Evolutionary conservation across 2,329 filamentous ascomycete genomes (phyloP).

Genomic region (Claviceps monticola): DNA sequence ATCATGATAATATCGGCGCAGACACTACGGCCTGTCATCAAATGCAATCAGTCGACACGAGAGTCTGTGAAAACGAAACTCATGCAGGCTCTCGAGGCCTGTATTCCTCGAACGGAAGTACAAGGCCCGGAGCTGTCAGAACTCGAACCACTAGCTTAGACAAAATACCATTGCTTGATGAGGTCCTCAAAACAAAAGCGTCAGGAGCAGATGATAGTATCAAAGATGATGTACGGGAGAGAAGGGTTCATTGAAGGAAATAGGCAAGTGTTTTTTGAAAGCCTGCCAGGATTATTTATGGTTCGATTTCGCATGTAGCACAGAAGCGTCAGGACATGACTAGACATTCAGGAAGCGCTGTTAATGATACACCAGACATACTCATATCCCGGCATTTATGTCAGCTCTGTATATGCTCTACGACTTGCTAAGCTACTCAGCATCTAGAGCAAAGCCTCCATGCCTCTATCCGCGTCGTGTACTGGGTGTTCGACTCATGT

Average conservation of each 20-base stretch:
- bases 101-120: conserved; percentile 5
- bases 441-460: not conserved
- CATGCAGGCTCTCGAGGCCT: not conserved
- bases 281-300: not conserved
- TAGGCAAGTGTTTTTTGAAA: not conserved
- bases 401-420: not conserved
- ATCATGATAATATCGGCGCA: conserved; percentile 11
- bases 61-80: not conserved
- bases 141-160: conserved; percentile 27
- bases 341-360: not conserved
- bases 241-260: conserved; percentile 21
- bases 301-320: not conserved
- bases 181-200: conserved; percentile 19
- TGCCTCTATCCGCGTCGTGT: not conserved
- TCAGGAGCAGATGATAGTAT: conserved; percentile 31
- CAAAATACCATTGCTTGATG: conserved; percentile 43
- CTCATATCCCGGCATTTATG: not conserved
- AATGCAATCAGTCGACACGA: conserved; percentile 8
- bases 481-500: not conserved
- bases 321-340: not conserved
- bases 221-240: conserved; percentile 33
- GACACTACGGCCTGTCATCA: conserved; percentile 6
- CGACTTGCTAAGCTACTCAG: not conserved
- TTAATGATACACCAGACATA: not conserved
- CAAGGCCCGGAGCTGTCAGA: conserved; percentile 10